These are phyloP conservation scores for Aspergillus candidus DNA, from an alignment of 2,329 filamentous ascomycete genomes.

Conservation along the genomic window DNA sequence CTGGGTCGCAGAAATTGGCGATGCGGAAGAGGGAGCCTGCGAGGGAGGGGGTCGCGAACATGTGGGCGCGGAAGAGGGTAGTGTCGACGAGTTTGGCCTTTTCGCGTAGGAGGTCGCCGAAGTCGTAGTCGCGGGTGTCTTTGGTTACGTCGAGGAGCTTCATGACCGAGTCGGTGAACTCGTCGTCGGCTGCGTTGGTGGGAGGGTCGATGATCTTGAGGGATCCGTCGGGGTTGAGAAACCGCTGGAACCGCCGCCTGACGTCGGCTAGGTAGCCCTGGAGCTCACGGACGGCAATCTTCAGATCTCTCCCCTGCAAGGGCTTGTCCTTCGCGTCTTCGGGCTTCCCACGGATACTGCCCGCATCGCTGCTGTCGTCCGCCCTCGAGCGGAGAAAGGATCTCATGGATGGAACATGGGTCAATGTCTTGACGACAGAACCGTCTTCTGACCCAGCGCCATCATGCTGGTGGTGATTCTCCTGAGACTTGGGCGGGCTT, in stretches of 20 bases:
- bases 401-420: conserved; percentile 33
- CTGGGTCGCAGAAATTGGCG: conserved; percentile 93
- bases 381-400: conserved; percentile 32
- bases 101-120: conserved; percentile 64
- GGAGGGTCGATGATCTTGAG: conserved; percentile 32
- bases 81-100: conserved; percentile 87
- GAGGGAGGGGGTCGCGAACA: conserved; percentile 81
- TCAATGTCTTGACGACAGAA: conserved; percentile 19
- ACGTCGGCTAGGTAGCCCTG: conserved; percentile 85
- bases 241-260: conserved; percentile 58
- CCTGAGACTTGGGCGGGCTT: conserved; percentile 21
- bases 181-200: conserved; percentile 30
- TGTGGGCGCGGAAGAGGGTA: conserved; percentile 87
- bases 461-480: conserved; percentile 21
- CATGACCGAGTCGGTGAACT: conserved; percentile 40
- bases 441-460: conserved; percentile 22
- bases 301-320: conserved; percentile 72
- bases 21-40: conserved; percentile 89
- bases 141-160: conserved; percentile 44
- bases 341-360: conserved; percentile 31
- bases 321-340: conserved; percentile 27
- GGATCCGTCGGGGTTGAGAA: conserved; percentile 53
- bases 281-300: conserved; percentile 71
- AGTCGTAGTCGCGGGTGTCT: conserved; percentile 50
- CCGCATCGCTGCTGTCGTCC: conserved; percentile 36